Percentiles rank a stretch among this genome's conserved stretches.
phyloP scores from a whole-genome alignment of 1,284 basidiomycete species.

The Ustilago trichophora region DNA sequence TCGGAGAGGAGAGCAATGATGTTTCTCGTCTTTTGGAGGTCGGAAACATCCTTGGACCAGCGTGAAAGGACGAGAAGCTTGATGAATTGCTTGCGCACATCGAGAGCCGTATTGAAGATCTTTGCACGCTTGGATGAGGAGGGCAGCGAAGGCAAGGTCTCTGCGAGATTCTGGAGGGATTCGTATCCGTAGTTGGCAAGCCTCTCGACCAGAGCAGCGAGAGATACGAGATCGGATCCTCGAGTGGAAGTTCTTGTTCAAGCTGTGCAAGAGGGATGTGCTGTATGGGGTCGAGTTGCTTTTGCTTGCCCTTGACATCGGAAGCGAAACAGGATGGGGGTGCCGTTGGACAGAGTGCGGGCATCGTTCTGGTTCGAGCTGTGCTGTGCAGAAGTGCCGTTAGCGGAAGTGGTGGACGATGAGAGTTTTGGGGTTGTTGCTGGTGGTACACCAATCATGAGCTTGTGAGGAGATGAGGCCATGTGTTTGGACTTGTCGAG shows the following conservation, averaged over 20 bases:
- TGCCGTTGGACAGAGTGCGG: not conserved
- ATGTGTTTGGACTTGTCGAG: conserved; percentile 12
- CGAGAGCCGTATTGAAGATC: conserved; percentile 85
- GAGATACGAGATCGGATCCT: conserved; percentile 77
- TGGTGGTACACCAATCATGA: conserved; percentile 47
- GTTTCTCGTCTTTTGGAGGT: conserved; percentile 56
- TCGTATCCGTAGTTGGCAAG: conserved; percentile 82
- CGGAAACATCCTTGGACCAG: conserved; percentile 54
- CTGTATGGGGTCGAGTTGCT: conserved; percentile 23
- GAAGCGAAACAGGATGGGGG: not conserved
- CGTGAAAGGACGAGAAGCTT: conserved; percentile 74
- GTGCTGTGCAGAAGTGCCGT: not conserved
- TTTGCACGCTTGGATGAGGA: conserved; percentile 82
- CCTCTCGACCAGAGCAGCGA: conserved; percentile 79
- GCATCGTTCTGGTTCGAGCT: not conserved
- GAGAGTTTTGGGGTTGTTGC: conserved; percentile 24
- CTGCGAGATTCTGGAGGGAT: conserved; percentile 81
- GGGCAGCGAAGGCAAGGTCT: conserved; percentile 87
- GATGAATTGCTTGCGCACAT: conserved; percentile 85
- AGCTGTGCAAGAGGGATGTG: conserved; percentile 68
- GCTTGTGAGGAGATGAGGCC: conserved; percentile 32
- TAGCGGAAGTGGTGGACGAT: not conserved
- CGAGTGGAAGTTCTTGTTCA: conserved; percentile 78
- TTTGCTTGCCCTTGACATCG: conserved; percentile 33
- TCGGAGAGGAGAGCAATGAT: conserved; percentile 59